Evolutionary conservation across 2,329 filamentous ascomycete genomes (phyloP), one percentile per base, ranked within the genome.

Genomic region (Emmonsiellopsis sp.): DNA sequence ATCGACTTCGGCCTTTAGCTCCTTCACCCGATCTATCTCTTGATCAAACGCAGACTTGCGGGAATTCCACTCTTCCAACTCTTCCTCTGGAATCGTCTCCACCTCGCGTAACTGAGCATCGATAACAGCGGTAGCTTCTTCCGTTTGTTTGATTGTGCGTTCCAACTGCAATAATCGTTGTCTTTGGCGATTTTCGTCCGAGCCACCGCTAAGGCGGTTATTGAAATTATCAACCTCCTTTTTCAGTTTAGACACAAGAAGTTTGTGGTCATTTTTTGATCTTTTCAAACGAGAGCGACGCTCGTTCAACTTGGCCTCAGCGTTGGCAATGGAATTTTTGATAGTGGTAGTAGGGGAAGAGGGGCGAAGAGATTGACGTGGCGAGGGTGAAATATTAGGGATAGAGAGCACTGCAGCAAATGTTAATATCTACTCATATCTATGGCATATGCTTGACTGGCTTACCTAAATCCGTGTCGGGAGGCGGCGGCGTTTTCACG

Each of bases 301-400:
- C 57, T 85, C 82, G 56, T 77, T 77, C 31, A 84, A 68, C 61
- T 82, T 82, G 50, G 75, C 72, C 62, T 85, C 81, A 40, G 80
- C 80, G 40, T 81, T 80, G 56, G 77, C 71, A 52, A 85, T 83
- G 6, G 82, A 84, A 55, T 84, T 83, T 64, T 79, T 83, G 49
- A 85, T 70, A 1, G 82, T 85, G 13, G 82, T 84, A 11, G 77
- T 79, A 13, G 82, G 82, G 27, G 82, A 85, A 40, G 81, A 81
- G 45, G 82, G 82, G 43, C 81, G 77, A 53, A 84, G 74, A 33
- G 78, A 74, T 56, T 80, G 79, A 56, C 81, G 80, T 48, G 77
- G 74, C 43, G 78, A 72, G 31, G 78, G 72, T 14, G 73, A 66
- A 31, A 73, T 65, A 50, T 70, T 65, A 53, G 65, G 65, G 40